Conservation (phyloP, 768 basidiomycete genomes). For the Lentinula sp. region DNA sequence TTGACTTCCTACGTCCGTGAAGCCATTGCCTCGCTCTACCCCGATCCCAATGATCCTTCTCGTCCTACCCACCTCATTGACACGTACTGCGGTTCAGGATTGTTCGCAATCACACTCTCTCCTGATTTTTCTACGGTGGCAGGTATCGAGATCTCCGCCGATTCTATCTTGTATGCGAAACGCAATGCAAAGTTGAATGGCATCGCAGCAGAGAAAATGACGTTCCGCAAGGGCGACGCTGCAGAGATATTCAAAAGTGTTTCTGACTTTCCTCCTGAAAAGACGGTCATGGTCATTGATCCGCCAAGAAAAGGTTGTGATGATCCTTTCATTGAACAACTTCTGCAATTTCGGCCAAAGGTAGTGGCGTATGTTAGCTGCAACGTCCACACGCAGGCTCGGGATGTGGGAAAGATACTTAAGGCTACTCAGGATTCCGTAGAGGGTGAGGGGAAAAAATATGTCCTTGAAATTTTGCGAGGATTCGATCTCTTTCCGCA, state of each 20-base stretch:
- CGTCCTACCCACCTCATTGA: slow-evolving; percentile 85
- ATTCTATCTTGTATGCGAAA: slow-evolving; percentile 64
- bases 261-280: slow-evolving; percentile 51
- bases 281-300: slow-evolving; percentile 75
- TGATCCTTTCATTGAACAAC: slow-evolving; percentile 67
- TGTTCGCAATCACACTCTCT: slow-evolving; percentile 83
- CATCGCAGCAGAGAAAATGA: slow-evolving; percentile 48
- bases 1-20: slow-evolving; percentile 80
- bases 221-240: slow-evolving; percentile 79
- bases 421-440: slow-evolving; percentile 33
- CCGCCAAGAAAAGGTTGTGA: slow-evolving; percentile 97
- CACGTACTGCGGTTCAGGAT: slow-evolving; percentile 87
- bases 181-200: slow-evolving; percentile 62
- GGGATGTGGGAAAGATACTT: slow-evolving; percentile 77
- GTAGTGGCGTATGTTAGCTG: slow-evolving; percentile 90
- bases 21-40: slow-evolving; percentile 47
- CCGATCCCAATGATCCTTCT: slow-evolving; percentile 12
- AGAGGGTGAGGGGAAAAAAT: slow-evolving; percentile 37
- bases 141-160: slow-evolving; percentile 80
- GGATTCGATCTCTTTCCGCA: slow-evolving; percentile 97
- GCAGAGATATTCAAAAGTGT: slow-evolving; percentile 77
- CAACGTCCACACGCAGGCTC: slow-evolving; percentile 89
- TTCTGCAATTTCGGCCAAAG: slow-evolving; percentile 60
- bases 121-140: slow-evolving; percentile 68
- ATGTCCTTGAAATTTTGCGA: slow-evolving; percentile 75